A percentile compares a stretch with the other conserved stretches of the same genome.
These are phyloP conservation scores for Bimuria novae-zelandiae DNA, from an alignment of 2,329 filamentous ascomycete species.

Conservation along the genomic window DNA sequence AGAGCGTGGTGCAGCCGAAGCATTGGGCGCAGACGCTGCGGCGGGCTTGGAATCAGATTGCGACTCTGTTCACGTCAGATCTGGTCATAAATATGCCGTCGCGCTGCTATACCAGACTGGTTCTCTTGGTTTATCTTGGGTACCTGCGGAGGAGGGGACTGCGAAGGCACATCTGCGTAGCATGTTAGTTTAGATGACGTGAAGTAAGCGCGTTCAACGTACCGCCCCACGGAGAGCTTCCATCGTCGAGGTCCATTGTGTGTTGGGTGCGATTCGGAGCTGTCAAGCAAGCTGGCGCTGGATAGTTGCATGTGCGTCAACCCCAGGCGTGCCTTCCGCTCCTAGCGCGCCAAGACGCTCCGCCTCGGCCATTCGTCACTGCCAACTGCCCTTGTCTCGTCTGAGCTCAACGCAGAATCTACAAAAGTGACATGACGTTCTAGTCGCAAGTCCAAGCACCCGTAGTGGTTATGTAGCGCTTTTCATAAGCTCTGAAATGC, in stretches of 20 bases:
- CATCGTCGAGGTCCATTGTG: slow-evolving; percentile 51
- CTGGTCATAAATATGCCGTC: not conserved
- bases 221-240: slow-evolving; percentile 51
- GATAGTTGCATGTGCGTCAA: slow-evolving; percentile 6
- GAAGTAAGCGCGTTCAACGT: slow-evolving; percentile 9
- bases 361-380: not conserved
- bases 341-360: slow-evolving; percentile 8
- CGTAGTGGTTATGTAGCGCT: too few species aligned
- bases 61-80: slow-evolving; percentile 16
- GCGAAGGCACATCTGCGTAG: slow-evolving; percentile 53
- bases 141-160: slow-evolving; percentile 48
- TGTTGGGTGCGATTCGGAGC: slow-evolving; percentile 16
- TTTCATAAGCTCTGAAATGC: too few species aligned
- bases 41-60: slow-evolving; percentile 22
- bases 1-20: slow-evolving; percentile 51
- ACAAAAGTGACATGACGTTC: too few species aligned
- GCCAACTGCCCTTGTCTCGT: too few species aligned
- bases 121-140: slow-evolving; percentile 45
- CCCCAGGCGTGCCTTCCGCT: slow-evolving; percentile 6
- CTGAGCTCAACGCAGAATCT: too few species aligned
- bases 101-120: slow-evolving; percentile 34
- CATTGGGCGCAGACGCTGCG: slow-evolving; percentile 38
- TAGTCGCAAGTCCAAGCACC: too few species aligned
- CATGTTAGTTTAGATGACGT: not conserved
- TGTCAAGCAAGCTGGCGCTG: slow-evolving; percentile 9